phyloP scores from a whole-genome alignment of 305 asterid species.

The Rubia occidens region DNA sequence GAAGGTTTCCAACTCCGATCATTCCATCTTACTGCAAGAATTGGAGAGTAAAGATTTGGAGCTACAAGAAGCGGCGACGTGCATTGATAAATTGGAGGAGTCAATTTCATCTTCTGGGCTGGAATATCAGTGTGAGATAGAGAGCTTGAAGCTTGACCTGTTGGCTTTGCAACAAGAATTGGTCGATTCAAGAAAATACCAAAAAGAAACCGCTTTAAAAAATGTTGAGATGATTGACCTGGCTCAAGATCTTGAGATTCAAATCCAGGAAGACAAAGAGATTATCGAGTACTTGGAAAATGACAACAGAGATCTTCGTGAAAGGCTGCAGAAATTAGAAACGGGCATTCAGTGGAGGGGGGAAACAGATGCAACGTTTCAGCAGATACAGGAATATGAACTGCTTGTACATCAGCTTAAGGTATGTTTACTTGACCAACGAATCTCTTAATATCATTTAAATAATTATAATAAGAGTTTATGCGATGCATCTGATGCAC shows the following conservation, averaged over 20 bases:
- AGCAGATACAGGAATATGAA: conserved; percentile 46
- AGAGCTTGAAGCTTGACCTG: conserved; percentile 66
- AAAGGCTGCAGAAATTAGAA: conserved; percentile 36
- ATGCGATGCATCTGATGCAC: not conserved
- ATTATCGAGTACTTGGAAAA: conserved; percentile 37
- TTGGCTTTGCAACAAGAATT: conserved; percentile 50
- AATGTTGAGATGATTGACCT: conserved; percentile 35
- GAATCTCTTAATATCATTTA: not conserved
- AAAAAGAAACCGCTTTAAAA: conserved; percentile 46
- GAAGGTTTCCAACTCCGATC: conserved; percentile 40
- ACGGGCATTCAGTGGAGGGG: conserved; percentile 30
- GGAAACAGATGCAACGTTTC: conserved; percentile 40
- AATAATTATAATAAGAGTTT: not conserved
- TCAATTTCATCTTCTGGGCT: conserved; percentile 54
- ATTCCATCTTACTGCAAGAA: conserved; percentile 36
- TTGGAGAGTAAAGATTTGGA: conserved; percentile 43
- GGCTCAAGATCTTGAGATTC: conserved; percentile 46
- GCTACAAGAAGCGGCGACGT: conserved; percentile 33
- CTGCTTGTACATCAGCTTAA: conserved; percentile 45
- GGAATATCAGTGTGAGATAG: conserved; percentile 89
- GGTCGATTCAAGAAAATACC: conserved; percentile 40
- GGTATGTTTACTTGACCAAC: conserved; percentile 29
- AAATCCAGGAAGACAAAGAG: conserved; percentile 33
- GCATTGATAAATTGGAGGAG: conserved; percentile 57
- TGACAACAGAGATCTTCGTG: conserved; percentile 44